Evolutionary conservation across 352 stramenopile genomes (phyloP).

Genomic region (Sclerospora graminicola): DNA sequence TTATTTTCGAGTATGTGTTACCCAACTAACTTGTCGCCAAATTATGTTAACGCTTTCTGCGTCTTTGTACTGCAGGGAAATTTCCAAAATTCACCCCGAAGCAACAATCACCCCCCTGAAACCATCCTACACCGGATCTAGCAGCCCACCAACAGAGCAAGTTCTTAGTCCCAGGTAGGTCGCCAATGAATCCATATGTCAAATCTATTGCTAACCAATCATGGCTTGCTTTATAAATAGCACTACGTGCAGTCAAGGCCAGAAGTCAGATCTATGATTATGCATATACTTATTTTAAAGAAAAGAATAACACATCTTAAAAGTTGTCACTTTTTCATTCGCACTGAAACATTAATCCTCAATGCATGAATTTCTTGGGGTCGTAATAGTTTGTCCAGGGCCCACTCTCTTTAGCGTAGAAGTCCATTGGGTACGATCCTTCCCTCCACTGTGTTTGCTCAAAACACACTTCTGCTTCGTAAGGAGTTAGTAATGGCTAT

Average conservation of each 20-base stretch:
- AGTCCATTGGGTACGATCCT: slow-evolving; percentile 97
- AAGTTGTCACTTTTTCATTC: not conserved
- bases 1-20: slow-evolving; percentile 75
- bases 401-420: slow-evolving; percentile 93
- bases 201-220: not conserved
- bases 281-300: slow-evolving; percentile 15
- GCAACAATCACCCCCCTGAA: slow-evolving; percentile 18
- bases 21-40: not conserved
- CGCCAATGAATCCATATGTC: not conserved
- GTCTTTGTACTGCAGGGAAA: slow-evolving; percentile 31
- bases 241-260: slow-evolving; percentile 11
- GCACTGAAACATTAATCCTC: too few relatives aligned
- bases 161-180: slow-evolving; percentile 46
- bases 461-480: slow-evolving; percentile 95
- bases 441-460: slow-evolving; percentile 83
- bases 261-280: not conserved
- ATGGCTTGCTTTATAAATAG: slow-evolving; percentile 1
- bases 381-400: slow-evolving; percentile 96
- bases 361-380: slow-evolving; percentile 21
- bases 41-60: not conserved
- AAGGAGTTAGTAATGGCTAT: slow-evolving; percentile 92
- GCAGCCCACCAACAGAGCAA: slow-evolving; percentile 24
- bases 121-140: slow-evolving; percentile 4
- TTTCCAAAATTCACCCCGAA: slow-evolving; percentile 63
- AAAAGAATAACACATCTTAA: slow-evolving; percentile 2